Base-by-base conservation (phyloP, 140 eudicot genomes). In the Oenanthe javanica region DNA sequence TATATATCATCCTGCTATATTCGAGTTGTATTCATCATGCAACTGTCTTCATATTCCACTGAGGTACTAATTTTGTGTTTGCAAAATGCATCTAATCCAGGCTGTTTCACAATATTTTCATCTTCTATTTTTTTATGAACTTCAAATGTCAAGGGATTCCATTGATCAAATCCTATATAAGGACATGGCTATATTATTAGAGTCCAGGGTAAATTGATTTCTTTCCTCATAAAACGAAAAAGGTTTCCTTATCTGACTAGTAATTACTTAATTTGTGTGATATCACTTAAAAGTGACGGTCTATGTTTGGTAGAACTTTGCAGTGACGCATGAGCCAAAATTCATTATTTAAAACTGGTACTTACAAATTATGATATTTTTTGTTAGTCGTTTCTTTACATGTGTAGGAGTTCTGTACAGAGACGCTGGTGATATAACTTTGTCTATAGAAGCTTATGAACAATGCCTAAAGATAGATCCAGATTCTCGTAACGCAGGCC, bases 401-500 rank as follows among this genome's bases (percentile, higher is more conserved):
- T 87, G 75, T 87, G 85, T 57, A 94, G 99, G 99, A 47, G 99
- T 95, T 72, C 97, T 95, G 57, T 95, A 92, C 83, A 91, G 99
- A 87, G 99, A 95, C 84, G 99, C 99, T 77, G 99, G 99, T 54
- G 90, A 90, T 76, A 95, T 92, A 83, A 82, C 97, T 78, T 82
- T 93, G 83, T 97, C 97, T 63, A 88, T 95, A 87, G 97, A 95
- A 87, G 97, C 99, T 81, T 95, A 95, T 82, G 99, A 95, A 83
- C 97, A 95, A 83, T 95, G 99, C 86, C 97, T 92, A 59, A 95
- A 90, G 85, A 89, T 95, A 61, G 99, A 95, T 77, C 93, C 97
- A 27, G 99, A 95, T 88, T 95, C 97, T 79, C 97, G 99, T 74
- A 95, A 95, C 59, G 97, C 99, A 3, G 99, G 99, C 81, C 97